These are phyloP conservation scores for Dryas drummondii DNA, from an alignment of 306 rosid species.

Conservation along the genomic window DNA sequence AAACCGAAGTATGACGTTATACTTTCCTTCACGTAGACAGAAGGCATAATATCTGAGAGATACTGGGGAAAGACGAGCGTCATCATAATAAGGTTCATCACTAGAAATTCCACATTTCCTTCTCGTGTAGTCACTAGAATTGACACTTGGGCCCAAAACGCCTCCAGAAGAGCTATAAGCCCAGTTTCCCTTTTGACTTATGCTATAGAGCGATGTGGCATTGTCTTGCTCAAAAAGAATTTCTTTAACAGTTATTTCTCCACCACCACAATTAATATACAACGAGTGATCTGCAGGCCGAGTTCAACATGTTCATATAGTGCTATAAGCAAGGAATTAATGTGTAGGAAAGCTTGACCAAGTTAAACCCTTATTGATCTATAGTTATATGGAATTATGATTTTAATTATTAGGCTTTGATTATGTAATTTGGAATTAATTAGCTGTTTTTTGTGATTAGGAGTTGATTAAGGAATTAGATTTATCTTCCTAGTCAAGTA, in stretches of 20 bases:
- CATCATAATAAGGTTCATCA: slow-evolving; percentile 13
- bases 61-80: slow-evolving; percentile 26
- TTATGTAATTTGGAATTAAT: no score
- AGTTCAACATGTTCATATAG: neutral
- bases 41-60: slow-evolving; percentile 33
- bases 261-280: slow-evolving; percentile 37
- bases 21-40: slow-evolving; percentile 27
- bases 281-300: slow-evolving; percentile 30
- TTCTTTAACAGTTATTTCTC: neutral
- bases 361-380: no score
- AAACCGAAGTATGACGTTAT: slow-evolving; percentile 31
- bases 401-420: no score
- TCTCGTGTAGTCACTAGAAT: slow-evolving; percentile 6
- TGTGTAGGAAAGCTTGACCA: no score
- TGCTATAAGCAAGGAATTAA: no score
- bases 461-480: no score
- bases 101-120: slow-evolving; percentile 18
- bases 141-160: neutral
- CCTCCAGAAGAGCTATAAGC: slow-evolving; percentile 27
- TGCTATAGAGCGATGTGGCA: neutral
- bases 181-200: slow-evolving; percentile 23
- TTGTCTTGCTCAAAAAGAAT: slow-evolving; percentile 15
- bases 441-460: no score
- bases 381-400: no score
- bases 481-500: no score